Conservation (phyloP, 371 early-diverging fungal species). For the Mortierella sp. region DNA sequence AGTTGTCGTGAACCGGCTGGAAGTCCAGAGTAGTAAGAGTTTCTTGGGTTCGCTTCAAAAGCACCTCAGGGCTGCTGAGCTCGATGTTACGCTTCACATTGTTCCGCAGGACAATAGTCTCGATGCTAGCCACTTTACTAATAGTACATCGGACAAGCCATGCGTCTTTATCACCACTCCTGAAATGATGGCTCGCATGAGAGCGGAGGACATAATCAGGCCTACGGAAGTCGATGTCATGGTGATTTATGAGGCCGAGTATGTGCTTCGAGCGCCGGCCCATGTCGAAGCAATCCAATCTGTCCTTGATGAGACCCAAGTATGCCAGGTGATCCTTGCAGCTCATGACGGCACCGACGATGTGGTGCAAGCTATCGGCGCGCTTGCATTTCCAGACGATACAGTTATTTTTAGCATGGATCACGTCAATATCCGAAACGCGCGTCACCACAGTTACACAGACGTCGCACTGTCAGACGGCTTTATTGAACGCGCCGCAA, state of each 20-base stretch:
- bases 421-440: conserved; percentile 11
- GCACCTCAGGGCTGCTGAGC: conserved; percentile 8
- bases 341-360: conserved; percentile 27
- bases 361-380: conserved; percentile 10
- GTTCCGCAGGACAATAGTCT: conserved; percentile 11
- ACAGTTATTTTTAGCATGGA: conserved; percentile 31
- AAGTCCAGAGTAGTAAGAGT: conserved; percentile 19
- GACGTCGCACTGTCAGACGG: conserved; percentile 2
- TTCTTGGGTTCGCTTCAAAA: conserved; percentile 17
- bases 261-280: conserved; percentile 10
- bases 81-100: conserved; percentile 1
- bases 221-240: conserved; percentile 13
- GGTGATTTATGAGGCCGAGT: conserved; percentile 50
- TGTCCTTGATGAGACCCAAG: conserved; percentile 3
- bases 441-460: conserved; percentile 22
- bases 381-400: conserved; percentile 19
- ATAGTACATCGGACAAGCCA: conserved; percentile 2
- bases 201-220: conserved; percentile 8
- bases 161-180: conserved; percentile 26
- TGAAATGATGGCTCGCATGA: conserved; percentile 18
- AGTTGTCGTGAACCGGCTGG: conserved; percentile 31
- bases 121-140: not conserved
- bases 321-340: conserved; percentile 37
- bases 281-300: conserved; percentile 9
- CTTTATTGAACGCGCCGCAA: conserved; percentile 15